Percentiles rank a stretch among this genome's conserved stretches.
Evolutionary conservation across 768 basidiomycete species (phyloP).

Genomic region (Rhizopogon rudus): DNA sequence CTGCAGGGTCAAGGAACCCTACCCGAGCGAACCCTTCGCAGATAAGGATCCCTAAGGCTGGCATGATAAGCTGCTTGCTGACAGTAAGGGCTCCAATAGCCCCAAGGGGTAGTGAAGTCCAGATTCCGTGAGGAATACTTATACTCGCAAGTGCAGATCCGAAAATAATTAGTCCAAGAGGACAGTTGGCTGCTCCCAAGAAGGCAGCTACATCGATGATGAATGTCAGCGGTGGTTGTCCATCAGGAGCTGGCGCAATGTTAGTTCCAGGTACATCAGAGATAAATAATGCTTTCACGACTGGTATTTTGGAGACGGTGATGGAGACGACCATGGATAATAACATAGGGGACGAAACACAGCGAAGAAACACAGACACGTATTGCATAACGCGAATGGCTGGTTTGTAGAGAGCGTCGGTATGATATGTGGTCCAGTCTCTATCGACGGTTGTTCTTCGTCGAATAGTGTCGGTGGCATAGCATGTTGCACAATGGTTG

Average conservation of each 20-base stretch:
- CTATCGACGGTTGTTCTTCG: background rate
- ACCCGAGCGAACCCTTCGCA: slow-evolving; percentile 43
- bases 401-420: background rate
- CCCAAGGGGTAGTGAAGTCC: slow-evolving; percentile 43
- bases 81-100: slow-evolving; percentile 51
- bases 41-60: slow-evolving; percentile 40
- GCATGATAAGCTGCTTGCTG: slow-evolving; percentile 51
- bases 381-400: background rate
- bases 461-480: background rate
- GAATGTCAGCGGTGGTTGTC: slow-evolving; percentile 61
- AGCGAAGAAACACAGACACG: slow-evolving; percentile 23
- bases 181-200: slow-evolving; percentile 59
- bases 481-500: slow-evolving; percentile 6
- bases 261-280: slow-evolving; percentile 33
- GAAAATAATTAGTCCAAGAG: slow-evolving; percentile 55
- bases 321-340: slow-evolving; percentile 40
- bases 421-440: background rate
- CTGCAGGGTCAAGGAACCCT: slow-evolving; percentile 42
- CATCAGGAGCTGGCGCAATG: slow-evolving; percentile 54
- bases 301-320: slow-evolving; percentile 49
- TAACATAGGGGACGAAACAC: slow-evolving; percentile 44
- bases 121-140: slow-evolving; percentile 41
- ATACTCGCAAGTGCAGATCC: slow-evolving; percentile 61
- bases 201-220: slow-evolving; percentile 52
- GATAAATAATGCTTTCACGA: slow-evolving; percentile 59